These are phyloP conservation scores for Arxiozyma bovina DNA, from an alignment of 1,139 yeast species.

Conservation along the genomic window DNA sequence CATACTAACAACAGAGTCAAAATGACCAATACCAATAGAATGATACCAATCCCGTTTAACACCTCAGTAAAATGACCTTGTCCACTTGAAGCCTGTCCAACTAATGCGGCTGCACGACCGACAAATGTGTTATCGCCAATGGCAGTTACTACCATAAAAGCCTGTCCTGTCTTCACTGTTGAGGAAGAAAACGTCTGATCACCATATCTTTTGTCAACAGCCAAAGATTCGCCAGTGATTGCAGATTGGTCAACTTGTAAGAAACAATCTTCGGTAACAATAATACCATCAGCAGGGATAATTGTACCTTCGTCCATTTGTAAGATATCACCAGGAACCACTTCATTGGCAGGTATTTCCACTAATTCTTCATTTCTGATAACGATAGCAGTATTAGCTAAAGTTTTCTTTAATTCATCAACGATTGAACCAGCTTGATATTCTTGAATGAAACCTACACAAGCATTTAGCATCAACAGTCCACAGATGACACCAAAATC, in stretches of 20 bases:
- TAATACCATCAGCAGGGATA: slow-evolving; percentile 90
- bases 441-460: slow-evolving; percentile 93
- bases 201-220: slow-evolving; percentile 84
- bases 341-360: slow-evolving; percentile 68
- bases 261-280: slow-evolving; percentile 77
- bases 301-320: slow-evolving; percentile 90
- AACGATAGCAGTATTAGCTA: slow-evolving; percentile 79
- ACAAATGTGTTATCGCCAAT: slow-evolving; percentile 89
- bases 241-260: slow-evolving; percentile 95
- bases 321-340: slow-evolving; percentile 86
- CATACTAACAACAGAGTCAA: slow-evolving; percentile 80
- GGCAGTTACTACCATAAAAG: slow-evolving; percentile 86
- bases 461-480: slow-evolving; percentile 74
- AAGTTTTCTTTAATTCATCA: slow-evolving; percentile 83
- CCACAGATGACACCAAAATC: slow-evolving; percentile 96
- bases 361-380: slow-evolving; percentile 69
- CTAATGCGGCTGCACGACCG: slow-evolving; percentile 94
- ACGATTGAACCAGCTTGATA: slow-evolving; percentile 95
- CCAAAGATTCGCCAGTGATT: slow-evolving; percentile 93
- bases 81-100: slow-evolving; percentile 88
- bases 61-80: slow-evolving; percentile 95
- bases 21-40: slow-evolving; percentile 79
- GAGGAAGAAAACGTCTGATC: slow-evolving; percentile 87
- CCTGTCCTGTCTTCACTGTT: slow-evolving; percentile 93
- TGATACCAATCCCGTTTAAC: slow-evolving; percentile 92